Percentiles rank a stretch among this genome's conserved stretches.
Conservation (phyloP, 805 yeast species). For the Lachancea sp. region DNA sequence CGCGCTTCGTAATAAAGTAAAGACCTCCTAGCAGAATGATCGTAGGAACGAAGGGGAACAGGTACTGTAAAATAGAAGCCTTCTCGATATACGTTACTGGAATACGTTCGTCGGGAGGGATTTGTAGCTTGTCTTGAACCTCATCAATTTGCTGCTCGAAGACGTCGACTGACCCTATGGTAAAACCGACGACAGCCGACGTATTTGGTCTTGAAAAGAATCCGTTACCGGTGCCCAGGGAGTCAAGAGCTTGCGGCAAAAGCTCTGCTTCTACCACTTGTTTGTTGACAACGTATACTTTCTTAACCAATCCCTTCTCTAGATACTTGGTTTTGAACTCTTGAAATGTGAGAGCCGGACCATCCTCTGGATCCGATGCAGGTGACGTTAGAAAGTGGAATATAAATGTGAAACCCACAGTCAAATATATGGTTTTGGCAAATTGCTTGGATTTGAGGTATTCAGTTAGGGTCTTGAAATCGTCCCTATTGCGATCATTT, state of each 20-base stretch:
- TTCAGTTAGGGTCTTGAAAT: slow-evolving; percentile 29
- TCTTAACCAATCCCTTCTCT: slow-evolving; percentile 71
- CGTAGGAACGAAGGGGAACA: slow-evolving; percentile 76
- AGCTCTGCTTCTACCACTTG: slow-evolving; percentile 65
- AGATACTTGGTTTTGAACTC: slow-evolving; percentile 77
- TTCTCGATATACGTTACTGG: slow-evolving; percentile 73
- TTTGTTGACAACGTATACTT: slow-evolving; percentile 66
- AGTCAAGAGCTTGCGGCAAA: slow-evolving; percentile 36
- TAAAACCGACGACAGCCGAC: slow-evolving; percentile 55
- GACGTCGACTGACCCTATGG: slow-evolving; percentile 80
- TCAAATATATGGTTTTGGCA: slow-evolving; percentile 34
- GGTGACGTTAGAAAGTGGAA: slow-evolving; percentile 32
- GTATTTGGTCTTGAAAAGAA: slow-evolving; percentile 14
- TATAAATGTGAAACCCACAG: slow-evolving; percentile 36
- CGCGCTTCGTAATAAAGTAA: slow-evolving; percentile 38
- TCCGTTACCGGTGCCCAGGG: slow-evolving; percentile 12
- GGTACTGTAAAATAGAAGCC: slow-evolving; percentile 53
- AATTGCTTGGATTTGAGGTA: slow-evolving; percentile 41
- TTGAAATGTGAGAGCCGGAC: slow-evolving; percentile 52
- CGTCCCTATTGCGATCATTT: slow-evolving; percentile 18
- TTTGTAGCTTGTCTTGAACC: slow-evolving; percentile 62
- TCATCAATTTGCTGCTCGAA: slow-evolving; percentile 78
- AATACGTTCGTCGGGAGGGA: slow-evolving; percentile 62
- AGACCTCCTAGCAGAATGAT: slow-evolving; percentile 72
- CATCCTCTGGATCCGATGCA: slow-evolving; percentile 19